Evolutionary conservation across 1,284 basidiomycete species (phyloP).

Genomic region (Ceratobasidium sp.): DNA sequence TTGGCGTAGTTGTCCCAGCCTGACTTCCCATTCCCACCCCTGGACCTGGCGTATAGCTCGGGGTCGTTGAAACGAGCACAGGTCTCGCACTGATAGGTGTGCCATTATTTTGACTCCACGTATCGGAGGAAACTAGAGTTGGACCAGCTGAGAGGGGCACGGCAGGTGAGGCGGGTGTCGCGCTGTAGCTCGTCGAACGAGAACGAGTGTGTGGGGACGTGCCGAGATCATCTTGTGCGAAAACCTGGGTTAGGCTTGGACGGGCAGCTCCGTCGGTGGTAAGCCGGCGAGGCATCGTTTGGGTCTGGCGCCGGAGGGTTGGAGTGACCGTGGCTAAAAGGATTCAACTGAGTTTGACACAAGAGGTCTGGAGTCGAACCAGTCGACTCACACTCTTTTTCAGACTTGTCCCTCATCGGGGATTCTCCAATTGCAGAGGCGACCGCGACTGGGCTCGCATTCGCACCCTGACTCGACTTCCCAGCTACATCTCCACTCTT

Average conservation of each 20-base stretch:
- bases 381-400: conserved; percentile 17
- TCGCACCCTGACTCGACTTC: conserved; percentile 14
- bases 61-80: conserved; percentile 13
- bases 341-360: background rate
- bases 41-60: conserved; percentile 21
- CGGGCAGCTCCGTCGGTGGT: conserved; percentile 13
- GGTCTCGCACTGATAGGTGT: conserved; percentile 19
- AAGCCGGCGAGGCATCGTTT: conserved; percentile 40
- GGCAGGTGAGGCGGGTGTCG: background rate
- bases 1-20: conserved; percentile 7
- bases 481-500: conserved; percentile 4
- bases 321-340: conserved; percentile 29
- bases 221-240: conserved; percentile 35
- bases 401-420: conserved; percentile 1
- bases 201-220: conserved; percentile 21
- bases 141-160: too few relatives aligned
- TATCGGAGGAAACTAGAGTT: background rate
- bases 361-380: too few relatives aligned
- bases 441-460: background rate
- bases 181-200: conserved; percentile 21
- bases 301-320: conserved; percentile 25
- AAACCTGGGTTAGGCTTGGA: conserved; percentile 24
- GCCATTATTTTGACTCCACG: too few relatives aligned
- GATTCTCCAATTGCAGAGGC: background rate
- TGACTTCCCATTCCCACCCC: background rate